Base-by-base conservation (phyloP, 2,329 filamentous ascomycete species). In the Aspergillus hortae region DNA sequence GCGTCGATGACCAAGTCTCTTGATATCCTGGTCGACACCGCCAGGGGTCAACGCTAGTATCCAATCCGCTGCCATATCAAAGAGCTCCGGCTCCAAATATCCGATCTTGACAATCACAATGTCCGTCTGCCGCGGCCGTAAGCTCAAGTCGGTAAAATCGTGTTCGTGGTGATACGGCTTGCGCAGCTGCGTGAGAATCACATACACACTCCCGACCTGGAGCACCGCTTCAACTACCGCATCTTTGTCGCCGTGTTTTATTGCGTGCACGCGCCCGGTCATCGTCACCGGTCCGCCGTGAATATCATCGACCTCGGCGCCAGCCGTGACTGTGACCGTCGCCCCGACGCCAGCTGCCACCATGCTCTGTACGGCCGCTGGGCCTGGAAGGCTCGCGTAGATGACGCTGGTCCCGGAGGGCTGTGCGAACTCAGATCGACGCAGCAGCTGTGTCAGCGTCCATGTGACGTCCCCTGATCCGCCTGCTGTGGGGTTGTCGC, bases 101-200 rank as follows among this genome's bases (percentile, higher is more conserved):
- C 79, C 79, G 42, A 82, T 82, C 62, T 82, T 81, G 21, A 81
- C 78, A 41, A 82, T 74, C 0, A 81, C 78, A 19, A 82, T 73
- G 55, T 79, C 77, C 0, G 74, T 72, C 4, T 68, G 57, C 2
- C 78, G 72, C 1, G 79, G 78, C 7, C 64, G 44, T 1, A 82
- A 72, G 41, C 74, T 52, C 0, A 82, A 69, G 3, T 76, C 74
- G 0, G 73, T 77, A 55, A 82, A 81, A 59, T 81, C 80, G 10
- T 63, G 69, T 57, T 81, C 78, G 44, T 74, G 71, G 55, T 82
- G 80, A 56, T 81, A 81, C 1, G 79, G 79, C 58, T 81, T 82
- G 46, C 78, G 75, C 1, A 77, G 63, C 53, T 79, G 71, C 0
- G 79, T 81, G 7, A 82, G 56, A 46, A 82, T 81, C 7, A 75